These are phyloP conservation scores for Xanthoceras sorbifolium DNA, from an alignment of 345 rosid genomes.

Conservation along the genomic window DNA sequence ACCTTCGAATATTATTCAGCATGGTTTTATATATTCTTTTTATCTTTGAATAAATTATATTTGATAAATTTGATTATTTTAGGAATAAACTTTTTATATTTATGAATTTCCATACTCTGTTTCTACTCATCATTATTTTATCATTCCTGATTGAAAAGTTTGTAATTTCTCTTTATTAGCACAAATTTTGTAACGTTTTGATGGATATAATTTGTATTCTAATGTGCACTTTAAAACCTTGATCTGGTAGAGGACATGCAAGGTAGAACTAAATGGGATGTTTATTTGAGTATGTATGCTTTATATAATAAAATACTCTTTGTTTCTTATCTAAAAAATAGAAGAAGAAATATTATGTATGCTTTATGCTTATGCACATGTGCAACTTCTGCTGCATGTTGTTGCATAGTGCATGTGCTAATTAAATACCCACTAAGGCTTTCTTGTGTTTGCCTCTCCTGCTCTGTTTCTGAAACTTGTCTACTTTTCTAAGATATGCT, in stretches of 20 bases:
- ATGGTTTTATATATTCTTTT: background rate
- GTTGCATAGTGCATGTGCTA: background rate
- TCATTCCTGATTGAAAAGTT: background rate
- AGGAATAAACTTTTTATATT: background rate
- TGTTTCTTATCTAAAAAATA: background rate
- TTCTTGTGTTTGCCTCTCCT: background rate
- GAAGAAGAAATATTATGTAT: background rate
- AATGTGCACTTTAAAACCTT: background rate
- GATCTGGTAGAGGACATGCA: background rate
- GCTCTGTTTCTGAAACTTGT: constrained; percentile 24
- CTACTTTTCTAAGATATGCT: constrained; percentile 72
- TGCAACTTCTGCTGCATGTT: background rate
- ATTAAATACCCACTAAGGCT: background rate
- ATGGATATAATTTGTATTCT: background rate
- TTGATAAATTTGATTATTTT: background rate
- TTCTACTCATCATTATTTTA: background rate
- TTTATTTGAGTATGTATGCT: background rate
- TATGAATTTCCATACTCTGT: background rate
- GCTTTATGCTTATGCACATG: background rate
- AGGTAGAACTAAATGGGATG: background rate
- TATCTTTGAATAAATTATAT: too few species aligned
- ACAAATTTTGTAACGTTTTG: too few species aligned
- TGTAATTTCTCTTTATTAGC: background rate
- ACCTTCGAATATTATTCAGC: background rate
- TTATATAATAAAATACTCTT: background rate